Conservation (phyloP, 108 stramenopile genomes). For the Skeletonema potamos region DNA sequence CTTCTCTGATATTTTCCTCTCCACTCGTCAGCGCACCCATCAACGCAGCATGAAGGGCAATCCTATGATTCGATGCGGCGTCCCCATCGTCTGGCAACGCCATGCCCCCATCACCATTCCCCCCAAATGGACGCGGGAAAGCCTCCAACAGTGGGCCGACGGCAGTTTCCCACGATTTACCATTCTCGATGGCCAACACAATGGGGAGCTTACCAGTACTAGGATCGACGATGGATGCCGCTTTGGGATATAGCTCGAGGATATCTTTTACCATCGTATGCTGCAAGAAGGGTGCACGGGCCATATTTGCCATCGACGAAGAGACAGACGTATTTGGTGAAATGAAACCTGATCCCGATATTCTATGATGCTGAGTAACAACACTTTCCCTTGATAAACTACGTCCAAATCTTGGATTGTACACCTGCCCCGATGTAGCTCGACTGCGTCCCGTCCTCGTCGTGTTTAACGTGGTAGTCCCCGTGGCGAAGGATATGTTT, state of each 20-base stretch:
- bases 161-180: constrained; percentile 50
- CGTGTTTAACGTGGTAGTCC: background rate
- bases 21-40: constrained; percentile 16
- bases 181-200: constrained; percentile 50
- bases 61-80: constrained; percentile 17
- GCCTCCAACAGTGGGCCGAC: constrained; percentile 46
- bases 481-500: background rate
- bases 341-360: constrained; percentile 6
- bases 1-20: constrained; percentile 20
- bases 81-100: constrained; percentile 39
- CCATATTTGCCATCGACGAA: background rate
- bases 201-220: constrained; percentile 49
- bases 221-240: constrained; percentile 35
- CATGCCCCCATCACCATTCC: constrained; percentile 45
- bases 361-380: constrained; percentile 12
- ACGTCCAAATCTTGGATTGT: constrained; percentile 50
- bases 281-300: constrained; percentile 24
- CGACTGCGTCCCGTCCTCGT: background rate
- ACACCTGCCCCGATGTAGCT: constrained; percentile 19
- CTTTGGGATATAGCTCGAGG: constrained; percentile 38
- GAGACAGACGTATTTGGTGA: constrained; percentile 13
- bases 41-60: constrained; percentile 35
- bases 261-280: constrained; percentile 45
- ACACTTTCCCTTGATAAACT: constrained; percentile 36
- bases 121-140: constrained; percentile 38